Evolutionary conservation across 75 land plant genomes (phyloP).

Genomic region (Pinus albicaulis): DNA sequence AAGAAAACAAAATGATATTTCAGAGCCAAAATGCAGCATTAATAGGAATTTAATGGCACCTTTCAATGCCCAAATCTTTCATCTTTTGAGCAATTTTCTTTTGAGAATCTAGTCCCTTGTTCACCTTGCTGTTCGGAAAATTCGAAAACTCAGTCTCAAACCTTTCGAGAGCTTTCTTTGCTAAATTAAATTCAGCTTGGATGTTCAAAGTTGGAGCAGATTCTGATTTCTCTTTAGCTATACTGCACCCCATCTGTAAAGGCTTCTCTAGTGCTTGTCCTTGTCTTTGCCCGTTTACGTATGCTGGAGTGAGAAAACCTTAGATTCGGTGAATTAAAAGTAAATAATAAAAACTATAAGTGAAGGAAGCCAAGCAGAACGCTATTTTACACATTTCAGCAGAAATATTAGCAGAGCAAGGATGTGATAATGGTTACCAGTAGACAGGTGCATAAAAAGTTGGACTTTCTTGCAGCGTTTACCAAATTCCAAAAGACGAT

Average conservation of each 20-base stretch:
- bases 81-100: constrained; percentile 23
- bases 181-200: constrained; percentile 51
- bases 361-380: no score
- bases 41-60: constrained; percentile 24
- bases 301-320: constrained; percentile 45
- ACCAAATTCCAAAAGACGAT: constrained; percentile 30
- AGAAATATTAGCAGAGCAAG: no score
- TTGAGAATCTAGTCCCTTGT: background rate
- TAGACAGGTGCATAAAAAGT: constrained; percentile 35
- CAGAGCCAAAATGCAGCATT: no score
- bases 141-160: background rate
- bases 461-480: constrained; percentile 27
- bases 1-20: background rate
- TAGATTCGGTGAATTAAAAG: background rate
- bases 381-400: no score
- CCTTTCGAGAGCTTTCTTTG: constrained; percentile 10
- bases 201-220: constrained; percentile 28
- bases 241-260: constrained; percentile 66
- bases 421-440: constrained; percentile 15
- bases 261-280: constrained; percentile 71
- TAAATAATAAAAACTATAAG: no score
- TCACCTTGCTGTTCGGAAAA: background rate
- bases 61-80: constrained; percentile 75
- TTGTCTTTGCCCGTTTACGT: constrained; percentile 82
- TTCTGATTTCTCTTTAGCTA: constrained; percentile 47